Conservation (phyloP, 2,329 filamentous ascomycete genomes). For the Monilinia aucupariae region DNA sequence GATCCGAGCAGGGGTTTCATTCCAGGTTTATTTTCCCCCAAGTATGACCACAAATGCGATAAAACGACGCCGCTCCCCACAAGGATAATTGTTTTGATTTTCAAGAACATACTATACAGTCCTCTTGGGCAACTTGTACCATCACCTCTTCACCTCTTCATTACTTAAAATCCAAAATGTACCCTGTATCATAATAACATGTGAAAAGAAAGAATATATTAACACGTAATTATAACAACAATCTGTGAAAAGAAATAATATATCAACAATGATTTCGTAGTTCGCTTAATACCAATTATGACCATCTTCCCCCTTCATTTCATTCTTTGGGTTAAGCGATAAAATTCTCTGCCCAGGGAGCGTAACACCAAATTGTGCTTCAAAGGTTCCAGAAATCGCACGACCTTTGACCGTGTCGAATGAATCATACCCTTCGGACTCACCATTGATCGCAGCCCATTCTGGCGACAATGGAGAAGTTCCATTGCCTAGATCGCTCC, state of each 20-base stretch:
- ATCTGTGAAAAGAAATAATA: too few relatives aligned
- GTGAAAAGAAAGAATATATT: not conserved
- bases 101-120: not conserved
- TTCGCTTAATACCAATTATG: conserved; percentile 51
- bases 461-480: conserved; percentile 45
- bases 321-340: conserved; percentile 52
- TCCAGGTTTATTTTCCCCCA: not conserved
- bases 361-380: conserved; percentile 47
- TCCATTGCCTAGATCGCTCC: conserved; percentile 56
- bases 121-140: not conserved
- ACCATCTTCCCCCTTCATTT: conserved; percentile 49
- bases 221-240: too few relatives aligned
- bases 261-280: not conserved
- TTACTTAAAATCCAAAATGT: not conserved
- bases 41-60: not conserved
- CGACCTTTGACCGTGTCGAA: conserved; percentile 48
- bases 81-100: not conserved
- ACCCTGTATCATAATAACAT: not conserved
- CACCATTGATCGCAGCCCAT: conserved; percentile 52
- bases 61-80: not conserved
- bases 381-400: conserved; percentile 54
- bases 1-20: not conserved
- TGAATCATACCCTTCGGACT: conserved; percentile 44
- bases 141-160: not conserved
- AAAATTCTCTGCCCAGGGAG: conserved; percentile 54